Evolutionary conservation across 1,284 basidiomycete genomes (phyloP).

Genomic region (Tilletia indica): DNA sequence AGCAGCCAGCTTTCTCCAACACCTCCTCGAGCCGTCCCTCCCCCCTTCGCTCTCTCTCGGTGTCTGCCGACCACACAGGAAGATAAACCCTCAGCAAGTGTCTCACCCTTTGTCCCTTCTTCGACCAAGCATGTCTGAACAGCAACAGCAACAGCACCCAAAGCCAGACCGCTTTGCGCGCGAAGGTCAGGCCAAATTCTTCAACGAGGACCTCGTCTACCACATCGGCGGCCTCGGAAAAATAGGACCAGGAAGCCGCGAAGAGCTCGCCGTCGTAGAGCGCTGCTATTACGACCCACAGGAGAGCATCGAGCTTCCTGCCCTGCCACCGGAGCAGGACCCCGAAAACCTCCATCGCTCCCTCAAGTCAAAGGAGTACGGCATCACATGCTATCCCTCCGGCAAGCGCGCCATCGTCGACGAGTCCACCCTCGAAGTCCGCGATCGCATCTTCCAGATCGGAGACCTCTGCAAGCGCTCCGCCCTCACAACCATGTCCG

Average conservation of each 20-base stretch:
- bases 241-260: slow-evolving; percentile 24
- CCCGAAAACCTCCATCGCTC: slow-evolving; percentile 64
- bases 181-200: slow-evolving; percentile 12
- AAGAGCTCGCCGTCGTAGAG: slow-evolving; percentile 34
- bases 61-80: slow-evolving; percentile 2
- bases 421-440: slow-evolving; percentile 69
- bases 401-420: slow-evolving; percentile 64
- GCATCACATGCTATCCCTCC: slow-evolving; percentile 69
- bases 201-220: slow-evolving; percentile 22
- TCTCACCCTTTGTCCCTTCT: not conserved
- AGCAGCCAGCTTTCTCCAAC: not conserved
- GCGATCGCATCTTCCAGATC: slow-evolving; percentile 73
- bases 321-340: slow-evolving; percentile 20
- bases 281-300: slow-evolving; percentile 34
- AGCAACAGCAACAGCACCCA: not conserved
- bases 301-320: not conserved
- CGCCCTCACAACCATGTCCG: slow-evolving; percentile 72
- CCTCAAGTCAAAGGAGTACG: slow-evolving; percentile 75
- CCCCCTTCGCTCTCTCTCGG: not conserved
- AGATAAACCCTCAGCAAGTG: too few relatives aligned
- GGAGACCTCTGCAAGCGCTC: slow-evolving; percentile 82
- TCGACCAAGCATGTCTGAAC: not conserved
- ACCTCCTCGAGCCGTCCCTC: not conserved
- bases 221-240: slow-evolving; percentile 30
- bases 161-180: not conserved